A percentile compares a stretch with the other conserved stretches of the same genome.
Conservation (phyloP, 1,284 basidiomycete genomes). For the Ustilago xerochloae region DNA sequence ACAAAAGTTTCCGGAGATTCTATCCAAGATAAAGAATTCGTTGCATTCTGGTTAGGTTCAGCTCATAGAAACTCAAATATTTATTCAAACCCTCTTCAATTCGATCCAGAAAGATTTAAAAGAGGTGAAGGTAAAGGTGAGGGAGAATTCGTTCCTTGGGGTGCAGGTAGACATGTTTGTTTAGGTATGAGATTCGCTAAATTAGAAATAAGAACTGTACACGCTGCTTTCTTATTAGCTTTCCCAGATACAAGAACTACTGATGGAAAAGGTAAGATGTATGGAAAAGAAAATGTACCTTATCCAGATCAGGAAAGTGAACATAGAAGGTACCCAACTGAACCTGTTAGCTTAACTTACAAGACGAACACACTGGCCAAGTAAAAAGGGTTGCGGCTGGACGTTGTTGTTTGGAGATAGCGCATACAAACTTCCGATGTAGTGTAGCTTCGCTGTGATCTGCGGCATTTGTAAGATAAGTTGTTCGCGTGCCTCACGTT, state of each 20-base stretch:
- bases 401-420: neutral
- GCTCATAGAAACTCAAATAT: slow-evolving; percentile 42
- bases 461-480: no score
- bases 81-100: slow-evolving; percentile 40
- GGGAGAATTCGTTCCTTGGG: slow-evolving; percentile 52
- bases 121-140: slow-evolving; percentile 43
- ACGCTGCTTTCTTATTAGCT: slow-evolving; percentile 37
- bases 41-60: slow-evolving; percentile 43
- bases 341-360: slow-evolving; percentile 33
- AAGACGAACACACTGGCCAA: slow-evolving; percentile 10
- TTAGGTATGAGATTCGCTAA: slow-evolving; percentile 53
- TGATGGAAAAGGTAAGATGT: slow-evolving; percentile 13
- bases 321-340: slow-evolving; percentile 38
- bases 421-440: no score
- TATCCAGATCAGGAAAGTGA: slow-evolving; percentile 44
- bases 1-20: slow-evolving; percentile 21
- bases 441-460: no score
- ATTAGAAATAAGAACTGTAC: slow-evolving; percentile 38
- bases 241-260: slow-evolving; percentile 22
- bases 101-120: slow-evolving; percentile 44
- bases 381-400: neutral
- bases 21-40: slow-evolving; percentile 34
- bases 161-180: slow-evolving; percentile 47
- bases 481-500: no score
- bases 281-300: slow-evolving; percentile 11